phyloP scores from a whole-genome alignment of 305 asterid genomes.

The Solanum aculeatissimum region DNA sequence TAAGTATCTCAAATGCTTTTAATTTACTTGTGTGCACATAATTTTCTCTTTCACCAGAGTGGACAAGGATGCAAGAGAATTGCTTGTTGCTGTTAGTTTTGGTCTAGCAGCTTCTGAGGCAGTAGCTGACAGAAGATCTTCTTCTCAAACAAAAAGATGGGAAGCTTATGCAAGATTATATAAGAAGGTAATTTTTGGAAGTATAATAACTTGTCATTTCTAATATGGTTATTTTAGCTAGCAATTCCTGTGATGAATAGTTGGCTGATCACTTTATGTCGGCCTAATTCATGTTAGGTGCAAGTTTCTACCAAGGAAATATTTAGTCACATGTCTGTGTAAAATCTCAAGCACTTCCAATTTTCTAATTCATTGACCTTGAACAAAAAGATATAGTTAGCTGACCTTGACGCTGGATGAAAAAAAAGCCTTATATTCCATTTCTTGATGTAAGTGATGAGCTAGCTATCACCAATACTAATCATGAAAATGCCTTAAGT shows the following conservation, averaged over 20 bases:
- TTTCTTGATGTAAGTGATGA: neutral
- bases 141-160: conserved; percentile 75
- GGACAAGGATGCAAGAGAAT: conserved; percentile 72
- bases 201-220: neutral
- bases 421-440: neutral
- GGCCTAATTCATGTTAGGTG: no score
- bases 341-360: no score
- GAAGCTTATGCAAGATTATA: conserved; percentile 77
- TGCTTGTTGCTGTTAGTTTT: conserved; percentile 93
- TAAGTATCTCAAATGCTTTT: neutral
- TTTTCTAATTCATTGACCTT: no score
- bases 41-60: conserved; percentile 40
- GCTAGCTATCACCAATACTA: neutral
- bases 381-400: neutral
- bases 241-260: neutral
- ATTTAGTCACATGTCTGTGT: no score
- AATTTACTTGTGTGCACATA: conserved; percentile 5
- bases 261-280: neutral
- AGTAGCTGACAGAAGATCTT: conserved; percentile 84
- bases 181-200: conserved; percentile 47
- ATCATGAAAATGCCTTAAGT: neutral
- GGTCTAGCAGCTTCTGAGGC: conserved; percentile 76
- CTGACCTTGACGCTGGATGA: neutral
- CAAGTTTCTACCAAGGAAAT: no score
- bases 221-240: neutral